Conservation (phyloP, 352 stramenopile genomes). For the Phytophthora vignae region DNA sequence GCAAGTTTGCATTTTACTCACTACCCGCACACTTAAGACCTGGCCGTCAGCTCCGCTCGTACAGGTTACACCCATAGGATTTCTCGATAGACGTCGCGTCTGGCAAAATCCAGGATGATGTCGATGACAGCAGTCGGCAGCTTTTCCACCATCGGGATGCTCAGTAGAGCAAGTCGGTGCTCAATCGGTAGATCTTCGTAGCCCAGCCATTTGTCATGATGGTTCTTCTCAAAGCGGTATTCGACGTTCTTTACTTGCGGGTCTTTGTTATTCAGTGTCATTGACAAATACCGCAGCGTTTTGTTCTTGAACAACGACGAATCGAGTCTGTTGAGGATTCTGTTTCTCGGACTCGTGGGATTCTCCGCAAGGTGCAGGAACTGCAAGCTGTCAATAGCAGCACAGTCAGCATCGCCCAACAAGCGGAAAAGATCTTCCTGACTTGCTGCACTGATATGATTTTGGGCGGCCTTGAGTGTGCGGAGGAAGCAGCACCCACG, state of each 20-base stretch:
- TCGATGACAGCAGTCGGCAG: conserved; percentile 41
- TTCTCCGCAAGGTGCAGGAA: conserved; percentile 53
- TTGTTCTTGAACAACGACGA: conserved; percentile 27
- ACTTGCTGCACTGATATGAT: conserved; percentile 41
- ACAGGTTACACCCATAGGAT: conserved; percentile 44
- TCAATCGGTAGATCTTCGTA: conserved; percentile 22
- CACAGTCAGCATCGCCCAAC: conserved; percentile 22
- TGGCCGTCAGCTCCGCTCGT: neutral
- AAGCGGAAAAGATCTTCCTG: conserved; percentile 37
- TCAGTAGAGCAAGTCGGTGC: conserved; percentile 40
- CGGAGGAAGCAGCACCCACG: conserved; percentile 28
- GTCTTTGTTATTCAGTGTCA: conserved; percentile 24
- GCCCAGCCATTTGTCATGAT: conserved; percentile 30
- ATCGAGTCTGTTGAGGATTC: conserved; percentile 28
- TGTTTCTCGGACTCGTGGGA: conserved; percentile 24
- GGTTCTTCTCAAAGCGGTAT: conserved; percentile 19
- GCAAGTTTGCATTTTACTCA: too few species aligned
- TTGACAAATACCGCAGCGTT: conserved; percentile 37
- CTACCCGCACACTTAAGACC: too few species aligned
- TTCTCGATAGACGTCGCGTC: conserved; percentile 26
- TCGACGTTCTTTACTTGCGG: neutral
- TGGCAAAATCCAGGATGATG: conserved; percentile 44
- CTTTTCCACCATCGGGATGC: conserved; percentile 16
- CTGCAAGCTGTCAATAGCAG: conserved; percentile 26
- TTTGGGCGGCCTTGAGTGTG: conserved; percentile 48